A percentile compares a stretch with the other conserved stretches of the same genome.
Conservation (phyloP, 768 basidiomycete genomes). For the Hydnomerulius pinastri region DNA sequence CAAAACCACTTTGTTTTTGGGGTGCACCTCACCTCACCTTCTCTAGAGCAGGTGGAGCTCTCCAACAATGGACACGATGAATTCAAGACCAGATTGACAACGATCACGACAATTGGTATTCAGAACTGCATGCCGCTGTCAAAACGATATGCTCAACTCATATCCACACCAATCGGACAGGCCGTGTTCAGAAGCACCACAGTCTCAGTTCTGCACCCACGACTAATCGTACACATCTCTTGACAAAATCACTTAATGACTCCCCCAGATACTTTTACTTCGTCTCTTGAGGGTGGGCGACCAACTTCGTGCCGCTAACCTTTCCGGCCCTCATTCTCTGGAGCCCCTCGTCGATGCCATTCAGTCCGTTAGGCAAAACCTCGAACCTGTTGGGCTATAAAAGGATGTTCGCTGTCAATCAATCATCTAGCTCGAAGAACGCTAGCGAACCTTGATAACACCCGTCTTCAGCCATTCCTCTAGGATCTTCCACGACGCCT, state of each 20-base stretch:
- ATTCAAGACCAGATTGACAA: background rate
- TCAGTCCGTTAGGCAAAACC: slow-evolving; percentile 43
- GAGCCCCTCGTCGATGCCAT: slow-evolving; percentile 39
- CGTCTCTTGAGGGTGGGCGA: slow-evolving; percentile 43
- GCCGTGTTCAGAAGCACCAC: too few relatives aligned
- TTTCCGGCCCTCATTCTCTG: slow-evolving; percentile 35
- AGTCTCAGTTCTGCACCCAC: background rate
- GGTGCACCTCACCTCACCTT: background rate
- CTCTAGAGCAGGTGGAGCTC: background rate
- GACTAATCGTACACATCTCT: slow-evolving; percentile 20
- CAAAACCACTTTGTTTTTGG: background rate
- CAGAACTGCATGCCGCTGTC: too few relatives aligned
- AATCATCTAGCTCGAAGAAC: background rate
- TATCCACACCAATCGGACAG: background rate
- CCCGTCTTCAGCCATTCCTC: slow-evolving; percentile 27
- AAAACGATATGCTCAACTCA: background rate
- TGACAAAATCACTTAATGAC: background rate
- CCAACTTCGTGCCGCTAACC: slow-evolving; percentile 47
- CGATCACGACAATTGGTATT: background rate
- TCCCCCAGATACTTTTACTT: slow-evolving; percentile 5
- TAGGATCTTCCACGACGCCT: slow-evolving; percentile 20
- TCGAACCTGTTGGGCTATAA: slow-evolving; percentile 42
- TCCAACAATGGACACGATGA: background rate
- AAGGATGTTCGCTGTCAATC: slow-evolving; percentile 1
- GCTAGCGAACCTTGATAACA: slow-evolving; percentile 22